Evolutionary conservation across 2,329 filamentous ascomycete genomes (phyloP).

Genomic region (Botrytis paeoniae): DNA sequence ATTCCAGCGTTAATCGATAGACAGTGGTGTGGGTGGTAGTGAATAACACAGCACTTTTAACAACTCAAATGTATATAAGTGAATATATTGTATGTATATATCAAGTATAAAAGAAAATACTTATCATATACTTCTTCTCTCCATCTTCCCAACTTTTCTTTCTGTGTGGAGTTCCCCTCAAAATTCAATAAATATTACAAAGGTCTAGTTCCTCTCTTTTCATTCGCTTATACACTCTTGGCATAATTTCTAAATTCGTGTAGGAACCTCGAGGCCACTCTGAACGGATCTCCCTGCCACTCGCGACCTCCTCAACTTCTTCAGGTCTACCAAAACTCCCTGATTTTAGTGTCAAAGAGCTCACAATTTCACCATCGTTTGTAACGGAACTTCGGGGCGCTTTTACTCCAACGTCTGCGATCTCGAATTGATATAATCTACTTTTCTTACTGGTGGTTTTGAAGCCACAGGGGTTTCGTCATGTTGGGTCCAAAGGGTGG

Average conservation of each 20-base stretch:
- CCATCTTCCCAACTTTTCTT: not conserved
- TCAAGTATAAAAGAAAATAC: not conserved
- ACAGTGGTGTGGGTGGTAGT: not conserved
- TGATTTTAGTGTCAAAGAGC: constrained; percentile 22
- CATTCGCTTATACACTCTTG: constrained; percentile 19
- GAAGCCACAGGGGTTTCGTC: constrained; percentile 42
- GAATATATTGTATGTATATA: not conserved
- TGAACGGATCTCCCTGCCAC: constrained; percentile 18
- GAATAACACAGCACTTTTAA: not conserved
- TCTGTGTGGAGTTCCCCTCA: constrained; percentile 4
- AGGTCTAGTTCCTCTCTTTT: constrained; percentile 14
- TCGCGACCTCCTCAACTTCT: constrained; percentile 14
- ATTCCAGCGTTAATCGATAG: not conserved
- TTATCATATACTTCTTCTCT: not conserved
- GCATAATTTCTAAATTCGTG: constrained; percentile 24
- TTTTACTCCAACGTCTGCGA: constrained; percentile 9
- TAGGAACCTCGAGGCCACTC: constrained; percentile 15
- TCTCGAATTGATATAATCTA: constrained; percentile 32
- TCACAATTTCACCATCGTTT: constrained; percentile 14
- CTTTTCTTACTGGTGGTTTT: constrained; percentile 41
- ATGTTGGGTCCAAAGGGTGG: constrained; percentile 93
- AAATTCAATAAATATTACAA: constrained; percentile 11
- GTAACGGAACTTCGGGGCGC: not conserved
- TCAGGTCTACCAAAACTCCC: constrained; percentile 22
- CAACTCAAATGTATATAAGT: not conserved